These are phyloP conservation scores for Purpureocillium lavendulum DNA, from an alignment of 2,329 filamentous ascomycete species.

Conservation along the genomic window DNA sequence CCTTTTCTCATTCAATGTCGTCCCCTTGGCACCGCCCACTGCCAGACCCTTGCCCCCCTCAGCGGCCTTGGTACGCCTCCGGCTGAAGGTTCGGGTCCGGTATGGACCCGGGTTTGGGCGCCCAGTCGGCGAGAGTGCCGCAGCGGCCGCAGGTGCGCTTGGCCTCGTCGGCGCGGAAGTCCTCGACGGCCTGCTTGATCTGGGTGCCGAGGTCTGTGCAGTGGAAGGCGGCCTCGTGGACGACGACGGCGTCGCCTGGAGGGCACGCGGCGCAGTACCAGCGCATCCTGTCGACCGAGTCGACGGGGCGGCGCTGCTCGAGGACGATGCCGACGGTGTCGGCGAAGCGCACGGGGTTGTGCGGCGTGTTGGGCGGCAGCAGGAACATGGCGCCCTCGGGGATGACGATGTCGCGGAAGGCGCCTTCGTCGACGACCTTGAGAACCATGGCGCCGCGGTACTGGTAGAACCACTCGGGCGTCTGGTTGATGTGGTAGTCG, in stretches of 20 bases:
- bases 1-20: too few species aligned
- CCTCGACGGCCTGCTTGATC: conserved; percentile 85
- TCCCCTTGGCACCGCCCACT: too few species aligned
- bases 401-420: conserved; percentile 81
- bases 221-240: conserved; percentile 81
- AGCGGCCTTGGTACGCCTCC: neutral
- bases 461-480: conserved; percentile 97
- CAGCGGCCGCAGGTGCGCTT: conserved; percentile 71
- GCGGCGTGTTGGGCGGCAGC: conserved; percentile 86
- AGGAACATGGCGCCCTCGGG: conserved; percentile 91
- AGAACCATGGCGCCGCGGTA: conserved; percentile 89
- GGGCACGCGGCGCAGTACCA: conserved; percentile 80
- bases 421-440: conserved; percentile 69
- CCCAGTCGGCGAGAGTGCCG: conserved; percentile 65
- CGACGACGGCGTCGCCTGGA: conserved; percentile 37
- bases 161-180: conserved; percentile 59
- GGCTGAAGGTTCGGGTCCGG: conserved; percentile 45
- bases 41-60: too few species aligned
- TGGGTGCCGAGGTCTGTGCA: conserved; percentile 88
- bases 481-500: conserved; percentile 97
- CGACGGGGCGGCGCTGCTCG: conserved; percentile 70
- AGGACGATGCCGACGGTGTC: conserved; percentile 91
- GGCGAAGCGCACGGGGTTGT: conserved; percentile 90
- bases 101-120: conserved; percentile 53
- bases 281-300: conserved; percentile 66